Percentiles rank a stretch among this genome's conserved stretches.
phyloP scores from a whole-genome alignment of 257 asterid species.

The Nicotiana knightiana region DNA sequence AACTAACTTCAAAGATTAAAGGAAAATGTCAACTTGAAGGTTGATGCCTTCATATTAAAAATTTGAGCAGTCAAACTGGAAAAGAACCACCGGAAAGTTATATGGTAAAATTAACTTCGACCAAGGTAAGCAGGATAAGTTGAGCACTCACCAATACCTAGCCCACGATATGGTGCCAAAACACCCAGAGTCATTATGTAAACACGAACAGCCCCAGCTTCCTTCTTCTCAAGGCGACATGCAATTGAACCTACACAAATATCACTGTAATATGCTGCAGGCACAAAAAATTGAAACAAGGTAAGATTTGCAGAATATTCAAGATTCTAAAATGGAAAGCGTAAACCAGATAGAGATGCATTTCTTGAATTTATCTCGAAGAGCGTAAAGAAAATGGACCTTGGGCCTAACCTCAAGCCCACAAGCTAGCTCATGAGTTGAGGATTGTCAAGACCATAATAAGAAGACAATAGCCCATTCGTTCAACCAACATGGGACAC shows the following conservation, averaged over 20 bases:
- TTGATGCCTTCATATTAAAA: background rate
- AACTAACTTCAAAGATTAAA: background rate
- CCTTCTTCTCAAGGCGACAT: slow-evolving; percentile 96
- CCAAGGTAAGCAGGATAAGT: background rate
- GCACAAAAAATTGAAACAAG: background rate
- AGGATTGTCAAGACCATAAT: too few relatives aligned
- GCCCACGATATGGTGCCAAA: slow-evolving; percentile 52
- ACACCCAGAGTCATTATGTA: slow-evolving; percentile 88
- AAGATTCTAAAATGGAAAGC: background rate
- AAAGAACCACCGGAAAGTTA: background rate
- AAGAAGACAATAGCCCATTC: too few relatives aligned
- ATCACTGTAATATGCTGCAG: slow-evolving; percentile 86
- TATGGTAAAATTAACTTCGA: background rate
- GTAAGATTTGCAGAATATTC: background rate
- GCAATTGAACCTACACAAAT: slow-evolving; percentile 98
- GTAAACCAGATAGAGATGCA: background rate
- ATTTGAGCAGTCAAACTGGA: background rate
- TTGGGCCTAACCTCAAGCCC: too few relatives aligned
- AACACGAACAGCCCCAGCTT: slow-evolving; percentile 66
- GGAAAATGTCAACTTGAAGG: background rate
- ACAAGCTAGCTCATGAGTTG: too few relatives aligned
- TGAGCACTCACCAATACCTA: slow-evolving; percentile 42
- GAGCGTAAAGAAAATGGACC: too few relatives aligned
- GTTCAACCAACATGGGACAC: too few relatives aligned
- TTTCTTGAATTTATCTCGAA: background rate